phyloP scores from a whole-genome alignment of 805 yeast genomes.

The Metschnikowia vanudenii region DNA sequence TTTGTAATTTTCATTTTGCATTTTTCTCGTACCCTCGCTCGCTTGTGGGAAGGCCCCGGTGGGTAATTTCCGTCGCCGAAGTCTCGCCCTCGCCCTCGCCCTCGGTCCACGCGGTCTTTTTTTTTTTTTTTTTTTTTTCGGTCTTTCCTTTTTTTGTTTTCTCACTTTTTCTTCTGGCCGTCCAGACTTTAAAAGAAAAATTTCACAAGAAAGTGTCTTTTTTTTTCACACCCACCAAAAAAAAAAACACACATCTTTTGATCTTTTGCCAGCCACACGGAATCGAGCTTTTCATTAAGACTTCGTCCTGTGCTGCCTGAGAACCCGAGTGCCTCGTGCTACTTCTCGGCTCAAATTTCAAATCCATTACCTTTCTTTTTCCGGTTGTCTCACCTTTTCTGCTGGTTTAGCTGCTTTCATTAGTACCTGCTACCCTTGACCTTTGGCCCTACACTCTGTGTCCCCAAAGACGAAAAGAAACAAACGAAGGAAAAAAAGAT shows the following conservation, averaged over 20 bases:
- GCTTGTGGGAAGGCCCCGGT: too few relatives aligned
- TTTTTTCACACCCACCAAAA: neutral
- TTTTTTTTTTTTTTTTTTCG: neutral
- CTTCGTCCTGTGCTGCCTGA: constrained; percentile 24
- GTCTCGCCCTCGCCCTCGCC: neutral
- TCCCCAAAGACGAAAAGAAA: too few relatives aligned
- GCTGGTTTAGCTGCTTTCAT: constrained; percentile 11
- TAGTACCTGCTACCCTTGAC: constrained; percentile 4
- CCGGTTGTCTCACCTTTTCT: neutral
- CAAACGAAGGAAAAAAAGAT: neutral
- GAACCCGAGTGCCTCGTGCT: constrained; percentile 9
- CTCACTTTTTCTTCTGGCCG: constrained; percentile 1
- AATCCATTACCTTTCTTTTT: constrained; percentile 2
- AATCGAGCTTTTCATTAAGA: constrained; percentile 44
- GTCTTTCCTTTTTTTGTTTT: neutral
- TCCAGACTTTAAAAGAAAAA: constrained; percentile 5
- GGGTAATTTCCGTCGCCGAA: neutral
- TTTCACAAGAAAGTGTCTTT: constrained; percentile 2
- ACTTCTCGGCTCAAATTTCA: constrained; percentile 9
- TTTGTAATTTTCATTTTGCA: too few relatives aligned
- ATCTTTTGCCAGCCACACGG: constrained; percentile 9
- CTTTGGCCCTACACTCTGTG: too few relatives aligned
- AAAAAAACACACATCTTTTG: constrained; percentile 3
- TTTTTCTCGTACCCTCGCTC: too few relatives aligned
- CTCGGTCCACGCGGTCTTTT: neutral